Evolutionary conservation across 2,329 filamentous ascomycete genomes (phyloP).

Genomic region (Onygena corvina): DNA sequence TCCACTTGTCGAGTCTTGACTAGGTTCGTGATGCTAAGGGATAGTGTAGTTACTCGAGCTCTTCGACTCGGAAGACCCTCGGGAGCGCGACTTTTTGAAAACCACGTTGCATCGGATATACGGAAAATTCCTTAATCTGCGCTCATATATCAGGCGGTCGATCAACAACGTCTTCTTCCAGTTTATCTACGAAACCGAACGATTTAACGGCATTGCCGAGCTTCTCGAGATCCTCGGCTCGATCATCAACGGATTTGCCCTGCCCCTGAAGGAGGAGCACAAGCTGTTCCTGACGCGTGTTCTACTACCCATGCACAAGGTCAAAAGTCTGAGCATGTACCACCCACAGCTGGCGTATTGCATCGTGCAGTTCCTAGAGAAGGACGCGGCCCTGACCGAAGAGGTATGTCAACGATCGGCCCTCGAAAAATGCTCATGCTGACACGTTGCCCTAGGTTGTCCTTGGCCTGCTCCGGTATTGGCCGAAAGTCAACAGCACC

Average conservation of each 20-base stretch:
- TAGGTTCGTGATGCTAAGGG: conserved; percentile 3
- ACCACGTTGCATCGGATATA: conserved; percentile 97
- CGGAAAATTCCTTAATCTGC: conserved; percentile 94
- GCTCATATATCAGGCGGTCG: conserved; percentile 91
- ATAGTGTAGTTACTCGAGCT: conserved; percentile 65
- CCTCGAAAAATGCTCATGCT: not conserved
- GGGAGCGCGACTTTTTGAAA: conserved; percentile 94
- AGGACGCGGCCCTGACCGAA: conserved; percentile 92
- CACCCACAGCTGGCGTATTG: conserved; percentile 97
- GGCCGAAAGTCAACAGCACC: conserved; percentile 98
- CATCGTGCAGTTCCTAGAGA: conserved; percentile 96
- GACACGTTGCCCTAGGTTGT: conserved; percentile 54
- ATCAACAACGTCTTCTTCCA: conserved; percentile 99
- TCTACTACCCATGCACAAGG: conserved; percentile 87
- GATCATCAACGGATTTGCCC: conserved; percentile 96
- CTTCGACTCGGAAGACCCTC: conserved; percentile 94
- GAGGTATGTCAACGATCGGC: conserved; percentile 49
- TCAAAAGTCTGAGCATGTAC: conserved; percentile 99
- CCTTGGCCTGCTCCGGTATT: conserved; percentile 84
- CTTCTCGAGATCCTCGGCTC: conserved; percentile 92
- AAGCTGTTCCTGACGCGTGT: conserved; percentile 94
- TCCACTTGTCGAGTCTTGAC: conserved; percentile 13
- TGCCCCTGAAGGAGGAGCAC: conserved; percentile 95
- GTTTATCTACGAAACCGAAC: conserved; percentile 95
- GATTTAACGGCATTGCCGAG: conserved; percentile 96